These are phyloP conservation scores for Amauroascus verrucosus DNA, from an alignment of 2,329 filamentous ascomycete species.

Conservation along the genomic window DNA sequence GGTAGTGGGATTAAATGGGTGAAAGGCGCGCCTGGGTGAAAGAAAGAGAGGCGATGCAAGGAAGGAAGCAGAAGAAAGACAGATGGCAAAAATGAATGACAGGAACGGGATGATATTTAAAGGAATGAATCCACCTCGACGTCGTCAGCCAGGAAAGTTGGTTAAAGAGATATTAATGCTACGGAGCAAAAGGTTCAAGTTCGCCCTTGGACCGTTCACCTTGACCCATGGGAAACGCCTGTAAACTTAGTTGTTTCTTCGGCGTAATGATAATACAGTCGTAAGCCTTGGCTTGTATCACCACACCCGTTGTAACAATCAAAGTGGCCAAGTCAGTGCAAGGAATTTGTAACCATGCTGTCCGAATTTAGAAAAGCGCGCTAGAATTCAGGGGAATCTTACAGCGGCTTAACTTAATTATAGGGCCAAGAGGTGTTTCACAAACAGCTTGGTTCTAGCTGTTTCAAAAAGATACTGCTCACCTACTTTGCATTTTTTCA, in stretches of 20 bases:
- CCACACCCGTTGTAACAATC: conserved; percentile 1
- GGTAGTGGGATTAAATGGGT: not conserved
- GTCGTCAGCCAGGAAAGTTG: conserved; percentile 7
- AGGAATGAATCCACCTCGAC: conserved; percentile 6
- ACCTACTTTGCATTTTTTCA: too few species aligned
- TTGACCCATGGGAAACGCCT: not conserved
- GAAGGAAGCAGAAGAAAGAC: conserved; percentile 5
- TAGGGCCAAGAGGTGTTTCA: conserved; percentile 1
- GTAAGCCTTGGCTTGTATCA: not conserved
- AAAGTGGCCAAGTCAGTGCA: not conserved
- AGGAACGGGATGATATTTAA: conserved; percentile 3
- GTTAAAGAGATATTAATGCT: not conserved
- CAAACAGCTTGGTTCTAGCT: not conserved
- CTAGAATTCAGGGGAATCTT: conserved; percentile 1
- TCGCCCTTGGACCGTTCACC: not conserved
- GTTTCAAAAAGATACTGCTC: not conserved
- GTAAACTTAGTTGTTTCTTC: not conserved
- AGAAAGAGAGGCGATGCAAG: conserved; percentile 1
- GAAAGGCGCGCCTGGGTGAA: not conserved
- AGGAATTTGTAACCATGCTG: not conserved
- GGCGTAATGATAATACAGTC: conserved; percentile 1
- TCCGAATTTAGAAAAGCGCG: not conserved
- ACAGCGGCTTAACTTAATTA: not conserved
- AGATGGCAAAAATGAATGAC: conserved; percentile 7
- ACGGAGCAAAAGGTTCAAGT: not conserved